A percentile compares a stretch with the other conserved stretches of the same genome.
Evolutionary conservation across 164 flowering plant genomes (phyloP).

Genomic region (Kingdonia uniflora): DNA sequence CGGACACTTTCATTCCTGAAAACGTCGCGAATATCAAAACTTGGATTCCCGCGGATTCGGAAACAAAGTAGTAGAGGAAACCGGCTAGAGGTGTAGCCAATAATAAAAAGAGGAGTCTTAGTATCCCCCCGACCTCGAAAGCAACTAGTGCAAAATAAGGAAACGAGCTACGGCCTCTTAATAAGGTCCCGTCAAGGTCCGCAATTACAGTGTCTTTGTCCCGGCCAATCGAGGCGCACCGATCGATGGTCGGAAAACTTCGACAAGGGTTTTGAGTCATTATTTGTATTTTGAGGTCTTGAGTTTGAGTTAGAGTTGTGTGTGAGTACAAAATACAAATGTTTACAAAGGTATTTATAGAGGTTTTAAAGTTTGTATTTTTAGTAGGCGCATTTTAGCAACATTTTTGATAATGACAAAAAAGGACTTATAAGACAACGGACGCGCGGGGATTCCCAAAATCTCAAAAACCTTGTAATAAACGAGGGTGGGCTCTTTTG

Average conservation of each 20-base stretch:
- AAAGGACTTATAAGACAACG: background rate
- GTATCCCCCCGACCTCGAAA: constrained; percentile 42
- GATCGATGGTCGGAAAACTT: background rate
- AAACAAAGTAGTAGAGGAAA: constrained; percentile 21
- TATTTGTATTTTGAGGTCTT: too few relatives aligned
- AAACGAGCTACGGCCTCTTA: constrained; percentile 16
- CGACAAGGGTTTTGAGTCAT: too few relatives aligned
- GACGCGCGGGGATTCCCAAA: background rate
- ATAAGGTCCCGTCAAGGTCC: background rate
- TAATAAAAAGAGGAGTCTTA: constrained; percentile 40
- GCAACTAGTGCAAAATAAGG: constrained; percentile 58
- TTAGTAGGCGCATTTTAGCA: background rate
- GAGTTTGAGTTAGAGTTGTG: too few relatives aligned
- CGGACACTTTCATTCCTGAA: constrained; percentile 32
- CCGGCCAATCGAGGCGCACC: background rate
- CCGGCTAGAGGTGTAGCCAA: constrained; percentile 28
- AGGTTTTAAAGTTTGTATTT: background rate
- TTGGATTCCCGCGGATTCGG: constrained; percentile 20
- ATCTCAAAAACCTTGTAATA: background rate
- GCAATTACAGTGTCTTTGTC: constrained; percentile 1
- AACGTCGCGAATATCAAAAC: constrained; percentile 48
- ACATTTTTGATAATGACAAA: background rate
- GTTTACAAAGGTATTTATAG: background rate
- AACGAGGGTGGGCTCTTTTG: background rate
- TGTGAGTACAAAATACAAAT: too few relatives aligned